phyloP scores from a whole-genome alignment of 1,139 yeast genomes.

The Debaryomyces coudertii region DNA sequence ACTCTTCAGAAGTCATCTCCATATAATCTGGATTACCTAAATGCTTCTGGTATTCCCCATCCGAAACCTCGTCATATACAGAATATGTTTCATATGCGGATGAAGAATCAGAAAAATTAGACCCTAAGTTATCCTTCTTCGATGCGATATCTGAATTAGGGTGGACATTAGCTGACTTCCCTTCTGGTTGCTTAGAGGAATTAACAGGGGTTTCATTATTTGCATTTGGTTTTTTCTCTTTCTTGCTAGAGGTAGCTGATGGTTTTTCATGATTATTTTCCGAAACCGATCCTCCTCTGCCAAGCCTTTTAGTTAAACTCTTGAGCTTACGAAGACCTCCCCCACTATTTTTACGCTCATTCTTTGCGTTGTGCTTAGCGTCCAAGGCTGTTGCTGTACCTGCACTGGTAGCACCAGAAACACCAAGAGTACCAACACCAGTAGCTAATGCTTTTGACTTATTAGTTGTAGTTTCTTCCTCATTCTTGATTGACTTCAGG shows the following conservation, averaged over 20 bases:
- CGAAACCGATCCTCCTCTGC: conserved; percentile 7
- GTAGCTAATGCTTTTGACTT: conserved; percentile 10
- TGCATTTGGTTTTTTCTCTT: background rate
- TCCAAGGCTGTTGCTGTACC: conserved; percentile 17
- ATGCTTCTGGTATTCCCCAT: conserved; percentile 48
- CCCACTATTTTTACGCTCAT: conserved; percentile 18
- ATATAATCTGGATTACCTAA: conserved; percentile 53
- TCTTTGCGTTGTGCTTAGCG: conserved; percentile 11
- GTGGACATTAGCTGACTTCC: conserved; percentile 4
- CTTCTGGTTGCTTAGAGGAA: conserved; percentile 17
- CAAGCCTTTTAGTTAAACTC: conserved; percentile 26
- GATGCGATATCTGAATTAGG: background rate
- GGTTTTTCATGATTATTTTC: conserved; percentile 6
- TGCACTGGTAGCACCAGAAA: conserved; percentile 16
- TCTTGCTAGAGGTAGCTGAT: conserved; percentile 2
- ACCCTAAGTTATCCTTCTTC: background rate
- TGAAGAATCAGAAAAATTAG: conserved; percentile 18
- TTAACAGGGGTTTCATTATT: conserved; percentile 7
- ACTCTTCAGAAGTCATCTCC: conserved; percentile 46
- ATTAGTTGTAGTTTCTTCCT: conserved; percentile 7
- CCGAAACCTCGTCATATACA: conserved; percentile 55
- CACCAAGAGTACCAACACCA: conserved; percentile 14
- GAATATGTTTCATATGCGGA: conserved; percentile 40
- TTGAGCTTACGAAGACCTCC: conserved; percentile 29
- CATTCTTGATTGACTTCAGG: conserved; percentile 8